Conservation (phyloP, 345 rosid species). For the Eucalyptus erythrocorys region DNA sequence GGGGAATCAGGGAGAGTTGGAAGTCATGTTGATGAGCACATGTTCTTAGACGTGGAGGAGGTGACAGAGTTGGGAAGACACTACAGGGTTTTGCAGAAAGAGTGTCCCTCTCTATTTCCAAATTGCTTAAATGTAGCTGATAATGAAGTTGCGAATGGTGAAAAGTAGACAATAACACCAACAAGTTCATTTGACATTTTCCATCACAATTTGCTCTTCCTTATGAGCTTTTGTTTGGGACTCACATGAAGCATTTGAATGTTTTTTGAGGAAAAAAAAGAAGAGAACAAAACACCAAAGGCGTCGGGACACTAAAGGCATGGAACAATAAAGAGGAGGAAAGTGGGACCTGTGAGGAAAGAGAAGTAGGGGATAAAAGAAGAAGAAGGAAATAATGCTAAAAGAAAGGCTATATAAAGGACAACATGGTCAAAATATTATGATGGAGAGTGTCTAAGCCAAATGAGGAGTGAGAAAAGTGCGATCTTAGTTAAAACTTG, state of each 20-base stretch:
- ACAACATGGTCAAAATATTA: neutral
- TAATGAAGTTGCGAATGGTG: neutral
- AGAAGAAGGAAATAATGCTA: neutral
- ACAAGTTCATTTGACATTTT: neutral
- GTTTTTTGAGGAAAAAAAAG: neutral
- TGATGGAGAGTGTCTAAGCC: rapidly evolving
- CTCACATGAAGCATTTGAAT: neutral
- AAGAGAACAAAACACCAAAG: rapidly evolving
- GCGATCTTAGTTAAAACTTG: rapidly evolving
- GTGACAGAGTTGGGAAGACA: neutral
- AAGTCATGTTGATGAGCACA: neutral
- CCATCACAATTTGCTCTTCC: neutral
- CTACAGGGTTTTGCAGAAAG: rapidly evolving
- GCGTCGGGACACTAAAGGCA: rapidly evolving
- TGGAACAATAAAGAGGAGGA: neutral
- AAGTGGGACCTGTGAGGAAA: neutral
- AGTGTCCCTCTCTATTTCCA: neutral
- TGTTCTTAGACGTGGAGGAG: rapidly evolving
- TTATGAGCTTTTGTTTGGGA: neutral
- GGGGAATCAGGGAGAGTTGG: rapidly evolving
- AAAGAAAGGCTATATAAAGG: neutral
- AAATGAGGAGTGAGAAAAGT: neutral
- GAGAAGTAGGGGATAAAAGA: rapidly evolving
- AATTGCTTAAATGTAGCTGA: neutral
- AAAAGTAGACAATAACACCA: rapidly evolving